Base-by-base conservation (phyloP, 331 rosid species). In the Quercus tomentella region DNA sequence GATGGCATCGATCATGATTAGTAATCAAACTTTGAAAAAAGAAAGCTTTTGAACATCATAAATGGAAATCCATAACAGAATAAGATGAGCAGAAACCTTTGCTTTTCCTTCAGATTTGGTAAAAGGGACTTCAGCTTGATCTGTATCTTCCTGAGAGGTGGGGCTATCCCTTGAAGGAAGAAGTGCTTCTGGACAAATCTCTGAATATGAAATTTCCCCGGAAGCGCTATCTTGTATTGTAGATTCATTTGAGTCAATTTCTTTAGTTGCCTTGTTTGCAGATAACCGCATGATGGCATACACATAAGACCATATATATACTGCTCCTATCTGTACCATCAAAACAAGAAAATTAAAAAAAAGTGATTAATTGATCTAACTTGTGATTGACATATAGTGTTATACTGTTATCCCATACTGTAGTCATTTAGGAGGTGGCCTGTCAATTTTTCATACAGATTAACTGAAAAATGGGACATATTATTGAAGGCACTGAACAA, bases 291-390 rank as follows among this genome's bases (percentile, higher is more conserved):
- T 82, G 72, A 88, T 63, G 77, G 80, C 72, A 81, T 83, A 88
- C 18, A 70, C 80, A 74, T 70, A 81, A 76, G 86, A 26, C 89
- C 91, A 88, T 58, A 26, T 17, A 30, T 76, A 88, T 73, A 83
- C 15, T 21, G 72, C 6, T 51, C 89, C 89, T 73, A 81, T 1
- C 89, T 86, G 83, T 52, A 70, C 56, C 37, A 72, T 1, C 70
- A 60, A 7, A 73, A 62, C 12, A 37, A 74, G 49, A 41, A 41
- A 7, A 35, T 7, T 56, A 9, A 66, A 1, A 66, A 49, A 71
- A 45, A 26, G 56, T 4, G 63, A 26, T 20, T 55, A 30, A 30
- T 26, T 54, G 15, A 17, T 62, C 63, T 25, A 22, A 35, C 1
- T 63, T 30, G 11, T 30, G 41, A 30, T 37, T 28, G 70, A 63